Base-by-base conservation (phyloP, 2,329 filamentous ascomycete genomes). In the Monosporascus sp. region DNA sequence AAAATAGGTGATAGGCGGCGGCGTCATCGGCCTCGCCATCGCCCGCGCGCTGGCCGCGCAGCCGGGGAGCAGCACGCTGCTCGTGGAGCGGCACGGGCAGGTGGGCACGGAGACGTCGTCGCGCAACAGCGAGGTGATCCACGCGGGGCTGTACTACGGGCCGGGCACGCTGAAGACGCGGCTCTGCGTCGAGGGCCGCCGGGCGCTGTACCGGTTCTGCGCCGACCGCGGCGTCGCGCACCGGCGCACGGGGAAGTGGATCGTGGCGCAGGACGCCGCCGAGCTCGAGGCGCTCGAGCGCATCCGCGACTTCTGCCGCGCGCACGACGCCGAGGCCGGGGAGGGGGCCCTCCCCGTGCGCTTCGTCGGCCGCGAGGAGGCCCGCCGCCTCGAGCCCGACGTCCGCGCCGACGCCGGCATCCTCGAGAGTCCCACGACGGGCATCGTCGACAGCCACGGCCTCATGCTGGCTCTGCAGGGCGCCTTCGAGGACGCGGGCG, bases 61-160 rank as follows among this genome's bases (percentile, higher is more conserved):
- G 55, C 76, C 83, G 34, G 75, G 78, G 20, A 78, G 80, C 6
- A 83, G 82, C 2, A 93, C 90, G 0, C 78, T 96, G 14, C 76
- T 96, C 51, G 83, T 97, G 2, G 92, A 97, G 72, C 84, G 88
- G 26, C 89, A 96, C 75, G 71, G 77, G 22, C 78, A 81, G 49
- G 79, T 89, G 26, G 92, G 92, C 49, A 93, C 85, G 27, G 92
- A 97, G 74, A 96, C 91, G 0, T 92, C 88, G 58, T 90, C 88
- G 59, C 86, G 92, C 61, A 97, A 96, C 75, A 93, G 88, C 66
- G 92, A 97, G 80, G 93, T 97, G 52, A 95, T 99, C 63, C 94
- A 99, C 70, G 94, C 90, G 1, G 94, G 94, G 16, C 81, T 97
- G 59, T 97, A 97, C 79, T 97, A 97, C 71, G 90, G 88, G 17